Base-by-base conservation (phyloP, 805 yeast species). In the Saturnispora ahearnii region DNA sequence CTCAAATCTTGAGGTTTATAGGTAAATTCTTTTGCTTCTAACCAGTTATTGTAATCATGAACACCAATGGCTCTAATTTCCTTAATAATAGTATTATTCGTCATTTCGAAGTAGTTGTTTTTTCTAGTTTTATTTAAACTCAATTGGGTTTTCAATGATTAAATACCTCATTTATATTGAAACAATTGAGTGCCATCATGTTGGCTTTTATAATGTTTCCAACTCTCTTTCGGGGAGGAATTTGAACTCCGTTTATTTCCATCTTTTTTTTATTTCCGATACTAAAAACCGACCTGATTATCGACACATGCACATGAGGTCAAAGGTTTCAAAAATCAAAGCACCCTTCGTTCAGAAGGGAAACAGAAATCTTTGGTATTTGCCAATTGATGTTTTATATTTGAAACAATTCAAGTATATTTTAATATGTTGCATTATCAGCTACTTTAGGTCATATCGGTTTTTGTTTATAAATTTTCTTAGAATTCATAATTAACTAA, bases 1-100 rank as follows among this genome's bases (percentile, higher is more conserved):
- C 59, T 50, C 32, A 56, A 41, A 8, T 44, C 47, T 40, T 55
- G 59, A 22, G 56, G 59, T 13, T 34, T 41, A 41, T 56, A 56
- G 4, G 57, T 50, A 41, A 57, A 57, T n/a, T 32, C 54, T 38
- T 55, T 56, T 28, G 57, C 55, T 9, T 53, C 49, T 46, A 36
- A 41, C 57, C 57, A 52, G 13, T 55, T 31, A 8, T 54, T 47
- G 26, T 24, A 57, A 18, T 55, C 54, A 10, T 18, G 31, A 42
- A 57, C 54, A 47, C 59, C 59, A 40, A 57, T 54, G 18, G 59
- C 59, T 41, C 34, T 49, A n/a, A 57, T 48, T 46, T 51, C 51
- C 15, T 33, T 48, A 15, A 54, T 46, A 45, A 24, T 41, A 40
- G 37, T 21, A 30, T 31, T 34, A 2, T 18, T 31, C n/a, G 44